Evolutionary conservation across 2,329 filamentous ascomycete genomes (phyloP).

Genomic region (Coniochaeta prunicola): DNA sequence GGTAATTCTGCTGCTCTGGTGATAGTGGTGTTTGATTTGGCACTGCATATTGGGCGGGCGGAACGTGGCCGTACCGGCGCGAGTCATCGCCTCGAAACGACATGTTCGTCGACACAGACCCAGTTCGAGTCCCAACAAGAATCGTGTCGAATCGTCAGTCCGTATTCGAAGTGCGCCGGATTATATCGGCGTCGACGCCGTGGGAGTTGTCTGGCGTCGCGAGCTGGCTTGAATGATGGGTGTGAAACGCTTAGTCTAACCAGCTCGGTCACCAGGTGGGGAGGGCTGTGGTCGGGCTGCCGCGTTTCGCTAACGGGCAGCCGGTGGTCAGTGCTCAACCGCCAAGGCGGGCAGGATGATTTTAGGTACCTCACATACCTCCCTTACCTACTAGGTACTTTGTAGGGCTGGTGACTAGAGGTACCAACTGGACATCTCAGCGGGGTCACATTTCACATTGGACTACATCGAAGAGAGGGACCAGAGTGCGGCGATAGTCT

Average conservation of each 20-base stretch:
- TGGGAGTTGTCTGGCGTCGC: not conserved
- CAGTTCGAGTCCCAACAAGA: not conserved
- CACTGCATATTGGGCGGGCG: conserved; percentile 3
- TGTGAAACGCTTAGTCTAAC: not conserved
- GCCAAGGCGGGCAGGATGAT: not conserved
- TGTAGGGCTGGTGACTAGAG: no score
- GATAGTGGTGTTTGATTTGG: conserved; percentile 46
- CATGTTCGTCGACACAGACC: conserved; percentile 32
- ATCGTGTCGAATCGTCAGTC: not conserved
- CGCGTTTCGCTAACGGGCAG: not conserved
- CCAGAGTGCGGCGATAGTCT: not conserved
- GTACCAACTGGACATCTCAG: no score
- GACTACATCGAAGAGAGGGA: not conserved
- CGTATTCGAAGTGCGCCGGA: not conserved
- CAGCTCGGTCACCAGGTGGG: not conserved
- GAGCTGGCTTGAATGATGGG: not conserved
- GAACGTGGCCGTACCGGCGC: conserved; percentile 56
- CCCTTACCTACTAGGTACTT: no score
- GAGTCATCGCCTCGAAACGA: conserved; percentile 57
- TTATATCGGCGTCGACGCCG: not conserved
- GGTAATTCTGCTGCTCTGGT: conserved; percentile 29
- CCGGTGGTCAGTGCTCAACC: not conserved
- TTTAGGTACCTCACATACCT: not conserved
- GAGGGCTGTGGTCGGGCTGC: not conserved
- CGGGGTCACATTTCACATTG: not conserved